These are phyloP conservation scores for Apiospora kogelbergensis DNA, from an alignment of 2,329 filamentous ascomycete genomes.

Conservation along the genomic window DNA sequence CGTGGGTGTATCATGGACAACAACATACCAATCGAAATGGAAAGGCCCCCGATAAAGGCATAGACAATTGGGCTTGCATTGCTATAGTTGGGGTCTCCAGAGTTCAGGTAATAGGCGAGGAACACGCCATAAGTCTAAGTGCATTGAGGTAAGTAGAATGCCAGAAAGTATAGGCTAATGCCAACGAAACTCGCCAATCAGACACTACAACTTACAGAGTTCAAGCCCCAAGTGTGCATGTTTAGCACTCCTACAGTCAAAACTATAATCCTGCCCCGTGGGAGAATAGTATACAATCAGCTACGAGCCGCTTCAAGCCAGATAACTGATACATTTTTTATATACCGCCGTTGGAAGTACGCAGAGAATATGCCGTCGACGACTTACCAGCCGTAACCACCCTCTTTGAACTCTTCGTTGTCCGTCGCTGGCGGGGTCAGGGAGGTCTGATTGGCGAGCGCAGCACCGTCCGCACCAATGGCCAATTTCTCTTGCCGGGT, in stretches of 20 bases:
- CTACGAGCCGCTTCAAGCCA: neutral
- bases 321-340: neutral
- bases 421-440: neutral
- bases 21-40: constrained; percentile 52
- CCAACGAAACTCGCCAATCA: neutral
- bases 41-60: constrained; percentile 75
- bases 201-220: constrained; percentile 47
- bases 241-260: constrained; percentile 57
- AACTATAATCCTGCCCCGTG: constrained; percentile 49
- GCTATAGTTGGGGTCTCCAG: constrained; percentile 53
- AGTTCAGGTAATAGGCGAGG: constrained; percentile 56
- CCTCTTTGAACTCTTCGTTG: constrained; percentile 42
- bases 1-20: neutral
- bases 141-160: neutral
- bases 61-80: constrained; percentile 65
- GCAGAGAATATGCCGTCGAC: neutral
- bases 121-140: constrained; percentile 56
- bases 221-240: constrained; percentile 74
- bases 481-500: neutral
- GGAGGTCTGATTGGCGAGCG: neutral
- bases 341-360: neutral
- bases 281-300: constrained; percentile 9
- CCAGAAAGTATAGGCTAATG: neutral
- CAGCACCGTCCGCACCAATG: neutral
- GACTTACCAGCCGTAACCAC: constrained; percentile 59